Evolutionary conservation across 768 basidiomycete species (phyloP).

Genomic region (Baorangia bicolor): DNA sequence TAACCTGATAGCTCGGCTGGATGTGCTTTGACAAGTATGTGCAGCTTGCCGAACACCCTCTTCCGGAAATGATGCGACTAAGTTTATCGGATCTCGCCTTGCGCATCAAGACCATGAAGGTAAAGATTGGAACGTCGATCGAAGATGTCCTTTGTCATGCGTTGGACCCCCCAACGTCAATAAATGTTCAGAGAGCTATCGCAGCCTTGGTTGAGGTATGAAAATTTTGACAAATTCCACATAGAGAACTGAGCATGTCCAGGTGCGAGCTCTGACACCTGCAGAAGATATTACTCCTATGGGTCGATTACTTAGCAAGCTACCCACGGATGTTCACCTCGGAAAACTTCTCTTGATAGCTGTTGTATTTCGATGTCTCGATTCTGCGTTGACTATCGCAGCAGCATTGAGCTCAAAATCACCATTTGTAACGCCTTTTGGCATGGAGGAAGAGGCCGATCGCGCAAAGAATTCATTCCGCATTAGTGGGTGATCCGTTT

Average conservation of each 20-base stretch:
- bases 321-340: conserved; percentile 94
- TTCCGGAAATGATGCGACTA: conserved; percentile 93
- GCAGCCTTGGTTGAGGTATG: conserved; percentile 85
- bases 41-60: conserved; percentile 85
- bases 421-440: conserved; percentile 88
- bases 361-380: conserved; percentile 83
- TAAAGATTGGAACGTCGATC: conserved; percentile 80
- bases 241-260: background rate
- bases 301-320: conserved; percentile 84
- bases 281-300: conserved; percentile 93
- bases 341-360: conserved; percentile 91
- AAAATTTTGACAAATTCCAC: background rate
- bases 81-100: conserved; percentile 90
- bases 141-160: conserved; percentile 88
- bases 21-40: background rate
- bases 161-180: conserved; percentile 80
- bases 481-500: conserved; percentile 48
- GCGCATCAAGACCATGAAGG: conserved; percentile 91
- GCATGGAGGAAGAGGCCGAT: conserved; percentile 84
- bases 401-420: conserved; percentile 91
- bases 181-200: conserved; percentile 90
- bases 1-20: background rate
- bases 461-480: conserved; percentile 79
- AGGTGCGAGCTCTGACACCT: conserved; percentile 84
- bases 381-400: conserved; percentile 95